Conservation (phyloP, 805 yeast species). For the Barnettozyma sucrosica region DNA sequence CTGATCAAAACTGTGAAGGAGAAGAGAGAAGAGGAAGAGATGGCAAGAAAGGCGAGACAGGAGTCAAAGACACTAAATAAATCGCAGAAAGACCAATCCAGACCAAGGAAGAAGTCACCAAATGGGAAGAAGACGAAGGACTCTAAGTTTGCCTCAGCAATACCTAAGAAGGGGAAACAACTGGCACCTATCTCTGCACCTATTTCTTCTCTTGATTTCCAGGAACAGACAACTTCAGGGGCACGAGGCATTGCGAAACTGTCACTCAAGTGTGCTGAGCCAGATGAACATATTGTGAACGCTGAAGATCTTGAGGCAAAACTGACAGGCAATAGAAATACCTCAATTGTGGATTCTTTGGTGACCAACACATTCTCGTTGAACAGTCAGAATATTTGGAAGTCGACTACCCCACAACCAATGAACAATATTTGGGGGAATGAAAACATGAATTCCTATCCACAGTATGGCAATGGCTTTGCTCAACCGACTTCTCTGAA, state of each 20-base stretch:
- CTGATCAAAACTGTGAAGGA: not conserved
- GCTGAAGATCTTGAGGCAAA: conserved; percentile 14
- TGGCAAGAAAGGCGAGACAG: not conserved
- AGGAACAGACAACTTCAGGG: not conserved
- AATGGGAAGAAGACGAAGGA: not conserved
- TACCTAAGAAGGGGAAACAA: not conserved
- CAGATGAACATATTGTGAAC: not conserved
- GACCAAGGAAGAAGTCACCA: not conserved
- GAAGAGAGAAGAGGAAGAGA: not conserved
- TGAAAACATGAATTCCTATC: conserved; percentile 1
- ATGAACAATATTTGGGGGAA: conserved; percentile 2
- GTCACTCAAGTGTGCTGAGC: not conserved
- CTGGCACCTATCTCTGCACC: not conserved
- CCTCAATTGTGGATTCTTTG: conserved; percentile 2
- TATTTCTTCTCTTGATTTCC: not conserved
- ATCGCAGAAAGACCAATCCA: not conserved
- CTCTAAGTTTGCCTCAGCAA: not conserved
- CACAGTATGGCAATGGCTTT: not conserved
- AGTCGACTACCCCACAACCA: not conserved
- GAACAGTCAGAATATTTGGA: conserved; percentile 6
- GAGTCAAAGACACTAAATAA: not conserved
- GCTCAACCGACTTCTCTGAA: not conserved
- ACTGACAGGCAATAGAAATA: not conserved
- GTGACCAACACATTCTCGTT: conserved; percentile 2
- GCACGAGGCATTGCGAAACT: not conserved